Base-by-base conservation (phyloP, 208 protist genomes). In the Leishmania braziliensis region DNA sequence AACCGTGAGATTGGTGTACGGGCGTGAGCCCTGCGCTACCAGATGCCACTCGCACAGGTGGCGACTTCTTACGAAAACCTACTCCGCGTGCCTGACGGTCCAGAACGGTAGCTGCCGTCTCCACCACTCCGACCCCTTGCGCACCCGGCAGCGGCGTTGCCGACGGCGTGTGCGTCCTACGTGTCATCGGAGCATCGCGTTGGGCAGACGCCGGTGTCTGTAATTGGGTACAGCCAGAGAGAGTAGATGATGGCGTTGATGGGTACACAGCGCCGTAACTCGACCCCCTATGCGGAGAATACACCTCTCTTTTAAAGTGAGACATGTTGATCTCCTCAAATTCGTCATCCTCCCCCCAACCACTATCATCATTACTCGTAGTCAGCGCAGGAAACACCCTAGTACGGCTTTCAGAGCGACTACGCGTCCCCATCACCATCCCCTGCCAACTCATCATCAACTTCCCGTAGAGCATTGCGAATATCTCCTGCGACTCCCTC, bases 341-440 rank as follows among this genome's bases (percentile, higher is more conserved):
- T 12, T 80, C 83, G 26, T 92, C 88, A 48, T 88, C 84, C n/a
- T 87, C 85, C 39, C 75, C 74, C 77, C 88, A 89, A 8, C 78
- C 81, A 46, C 80, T 79, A 16, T 80, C 62, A 26, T 18, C 33
- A 0, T 20, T 78, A 1, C 0, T 53, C 0, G 53, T 2, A 2
- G 2, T 39, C 33, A 62, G 14, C 6, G 23, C 20, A 0, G 54
- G 36, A 33, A 1, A 12, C 10, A 16, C 14, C 16, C 5, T 9
- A 48, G 8, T 5, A 48, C 29, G 43, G 3, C 68, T 72, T 0
- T 0, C 9, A 23, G 23, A 4, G 0, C 9, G 2, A 2, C 3
- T 72, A 8, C 18, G 5, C 36, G 3, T 5, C 6, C 0, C 68
- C 2, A 9, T 74, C 62, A 60, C 46, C 46, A 88, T 80, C 73